Base-by-base conservation (phyloP, 2,329 filamentous ascomycete genomes). In the Monosporascus sp. region DNA sequence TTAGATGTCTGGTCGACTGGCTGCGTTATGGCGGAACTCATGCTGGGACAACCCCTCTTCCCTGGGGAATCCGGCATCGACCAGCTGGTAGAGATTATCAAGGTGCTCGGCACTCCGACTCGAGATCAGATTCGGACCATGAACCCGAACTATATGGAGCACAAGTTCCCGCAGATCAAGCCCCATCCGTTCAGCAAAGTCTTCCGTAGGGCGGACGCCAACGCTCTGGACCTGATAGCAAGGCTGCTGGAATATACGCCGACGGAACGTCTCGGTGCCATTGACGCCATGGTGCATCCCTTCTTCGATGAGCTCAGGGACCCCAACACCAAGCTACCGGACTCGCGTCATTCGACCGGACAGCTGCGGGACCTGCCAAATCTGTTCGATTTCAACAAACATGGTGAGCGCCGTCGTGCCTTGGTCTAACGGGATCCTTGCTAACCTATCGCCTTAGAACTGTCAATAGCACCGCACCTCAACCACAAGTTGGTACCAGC, bases 141-240 rank as follows among this genome's bases (percentile, higher is more conserved):
- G 94, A 99, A 99, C 74, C 94, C 94, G 55, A 99, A 99, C 75
- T 99, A 99, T 75, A 99, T 99, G 94, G 94, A 99, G 77, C 94
- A 99, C 78, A 97, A 97, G 78, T 99, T 99, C 75, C 94, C 94
- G 48, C 94, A 99, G 74, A 99, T 99, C 78, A 99, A 99, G 79
- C 94, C 94, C 54, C 94, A 99, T 69, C 94, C 94, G 27, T 99
- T 99, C 80, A 95, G 89, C 77, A 97, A 97, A 83, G 94, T 99
- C 52, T 97, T 99, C 83, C 87, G 94, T 63, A 97, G 95, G 82
- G 94, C 94, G 53, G 91, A 96, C 62, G 81, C 85, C 35, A 92
- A 91, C 66, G 93, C 94, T 40, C 95, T 99, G 66, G 92, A 97
- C 68, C 78, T 99, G 65, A 97, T 99, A 70, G 94, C 91, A 51